Conservation (phyloP, 1,284 basidiomycete genomes). For the Apiotrichum montevideense region DNA sequence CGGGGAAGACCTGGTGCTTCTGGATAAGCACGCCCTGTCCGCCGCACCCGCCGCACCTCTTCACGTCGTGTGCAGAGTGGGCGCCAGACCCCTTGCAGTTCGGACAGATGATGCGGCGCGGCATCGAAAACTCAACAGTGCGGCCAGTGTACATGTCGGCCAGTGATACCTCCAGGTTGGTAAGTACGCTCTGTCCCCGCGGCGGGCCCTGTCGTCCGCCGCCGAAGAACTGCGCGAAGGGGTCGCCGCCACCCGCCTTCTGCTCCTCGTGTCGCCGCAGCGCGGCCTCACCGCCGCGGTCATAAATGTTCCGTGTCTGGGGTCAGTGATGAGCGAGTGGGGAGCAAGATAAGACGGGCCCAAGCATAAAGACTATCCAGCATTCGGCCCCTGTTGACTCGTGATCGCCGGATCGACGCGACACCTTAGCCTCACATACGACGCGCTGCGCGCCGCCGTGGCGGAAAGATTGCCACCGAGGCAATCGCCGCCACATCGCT, state of each 20-base stretch:
- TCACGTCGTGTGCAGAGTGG: conserved; percentile 75
- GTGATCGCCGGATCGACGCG: too few species aligned
- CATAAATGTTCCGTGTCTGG: conserved; percentile 85
- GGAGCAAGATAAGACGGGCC: too few species aligned
- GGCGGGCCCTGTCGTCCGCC: conserved; percentile 61
- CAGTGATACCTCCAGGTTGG: conserved; percentile 80
- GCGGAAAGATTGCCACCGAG: too few species aligned
- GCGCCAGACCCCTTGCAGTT: conserved; percentile 89
- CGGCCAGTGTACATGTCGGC: conserved; percentile 80
- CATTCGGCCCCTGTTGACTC: too few species aligned
- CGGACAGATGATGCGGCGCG: conserved; percentile 81
- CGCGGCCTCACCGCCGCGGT: conserved; percentile 86
- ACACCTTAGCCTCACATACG: too few species aligned
- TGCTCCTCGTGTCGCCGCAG: conserved; percentile 70
- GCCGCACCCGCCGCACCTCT: conserved; percentile 68
- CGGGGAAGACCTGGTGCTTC: conserved; percentile 89
- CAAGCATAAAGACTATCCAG: too few species aligned
- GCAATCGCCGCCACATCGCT: too few species aligned
- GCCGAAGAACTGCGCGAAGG: conserved; percentile 88
- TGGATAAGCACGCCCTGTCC: conserved; percentile 78
- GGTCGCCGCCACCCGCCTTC: conserved; percentile 71
- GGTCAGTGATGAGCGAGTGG: neutral
- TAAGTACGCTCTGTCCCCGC: conserved; percentile 72
- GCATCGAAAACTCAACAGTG: conserved; percentile 82
- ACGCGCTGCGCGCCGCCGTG: too few species aligned